Conservation (phyloP, 2,329 filamentous ascomycete genomes). For the Neofusicoccum sp. region DNA sequence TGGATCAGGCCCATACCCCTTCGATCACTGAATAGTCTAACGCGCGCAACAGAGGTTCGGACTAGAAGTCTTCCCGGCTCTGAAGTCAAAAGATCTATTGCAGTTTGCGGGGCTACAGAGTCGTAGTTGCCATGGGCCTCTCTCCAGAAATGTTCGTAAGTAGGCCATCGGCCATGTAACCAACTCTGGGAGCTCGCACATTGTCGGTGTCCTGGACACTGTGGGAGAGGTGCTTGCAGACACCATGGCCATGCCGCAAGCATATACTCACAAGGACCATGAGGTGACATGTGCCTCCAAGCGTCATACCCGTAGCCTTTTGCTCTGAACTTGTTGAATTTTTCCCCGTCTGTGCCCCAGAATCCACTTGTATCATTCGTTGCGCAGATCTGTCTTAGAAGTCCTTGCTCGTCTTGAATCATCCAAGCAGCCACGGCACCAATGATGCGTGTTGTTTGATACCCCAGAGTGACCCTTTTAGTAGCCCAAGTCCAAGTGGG, state of each 20-base stretch:
- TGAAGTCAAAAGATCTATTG: not conserved
- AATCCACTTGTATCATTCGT: not conserved
- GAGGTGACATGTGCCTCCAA: not conserved
- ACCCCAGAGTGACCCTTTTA: not conserved
- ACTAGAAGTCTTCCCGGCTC: not conserved
- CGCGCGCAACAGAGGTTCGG: not conserved
- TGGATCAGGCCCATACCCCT: too few species aligned
- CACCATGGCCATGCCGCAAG: not conserved
- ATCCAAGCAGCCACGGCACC: not conserved
- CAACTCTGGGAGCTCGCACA: not conserved
- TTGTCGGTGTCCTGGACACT: too few species aligned
- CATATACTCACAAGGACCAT: not conserved
- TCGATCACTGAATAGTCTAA: not conserved
- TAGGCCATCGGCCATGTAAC: not conserved
- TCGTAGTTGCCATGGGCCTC: not conserved
- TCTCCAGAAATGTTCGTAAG: not conserved
- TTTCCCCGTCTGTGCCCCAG: too few species aligned
- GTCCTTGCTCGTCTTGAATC: not conserved
- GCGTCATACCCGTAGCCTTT: not conserved
- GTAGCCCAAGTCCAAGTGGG: not conserved
- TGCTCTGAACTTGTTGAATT: not conserved
- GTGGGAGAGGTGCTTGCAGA: not conserved
- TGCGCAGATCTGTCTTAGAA: not conserved
- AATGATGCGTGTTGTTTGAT: rapidly evolving
- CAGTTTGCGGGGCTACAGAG: not conserved